Percentiles rank a stretch among this genome's conserved stretches.
phyloP scores from a whole-genome alignment of 176 grass and related monocot species.

The Carex cristatella region DNA sequence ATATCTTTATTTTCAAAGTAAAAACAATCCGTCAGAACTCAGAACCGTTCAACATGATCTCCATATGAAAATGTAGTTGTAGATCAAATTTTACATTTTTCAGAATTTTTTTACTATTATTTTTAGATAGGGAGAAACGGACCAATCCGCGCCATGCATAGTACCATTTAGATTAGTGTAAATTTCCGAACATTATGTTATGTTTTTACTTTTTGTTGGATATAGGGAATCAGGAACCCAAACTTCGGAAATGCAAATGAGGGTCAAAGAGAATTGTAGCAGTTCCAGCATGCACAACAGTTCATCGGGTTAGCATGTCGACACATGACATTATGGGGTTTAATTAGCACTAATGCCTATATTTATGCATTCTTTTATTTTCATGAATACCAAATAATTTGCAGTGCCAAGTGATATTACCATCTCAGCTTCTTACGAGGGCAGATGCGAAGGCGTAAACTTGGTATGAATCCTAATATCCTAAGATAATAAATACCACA shows the following conservation, averaged over 20 bases:
- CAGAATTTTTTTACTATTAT: no score
- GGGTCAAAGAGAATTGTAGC: neutral
- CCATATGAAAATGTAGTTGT: no score
- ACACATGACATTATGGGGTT: neutral
- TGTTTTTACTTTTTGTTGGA: neutral
- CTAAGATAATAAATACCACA: neutral
- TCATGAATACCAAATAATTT: neutral
- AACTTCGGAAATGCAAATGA: neutral
- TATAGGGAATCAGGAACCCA: neutral
- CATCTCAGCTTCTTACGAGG: neutral
- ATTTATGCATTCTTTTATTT: neutral
- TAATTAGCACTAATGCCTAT: neutral
- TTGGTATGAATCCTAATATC: neutral
- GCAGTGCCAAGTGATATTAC: neutral
- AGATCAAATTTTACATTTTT: no score
- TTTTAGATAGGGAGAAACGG: no score
- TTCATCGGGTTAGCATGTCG: neutral
- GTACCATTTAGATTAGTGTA: neutral
- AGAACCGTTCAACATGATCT: no score
- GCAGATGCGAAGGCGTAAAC: neutral
- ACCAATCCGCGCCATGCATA: no score
- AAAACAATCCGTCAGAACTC: no score
- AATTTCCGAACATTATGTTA: neutral
- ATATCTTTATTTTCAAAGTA: no score
- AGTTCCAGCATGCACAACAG: neutral